Evolutionary conservation across 2,329 filamentous ascomycete genomes (phyloP).

Genomic region (Aspergillus sp.): DNA sequence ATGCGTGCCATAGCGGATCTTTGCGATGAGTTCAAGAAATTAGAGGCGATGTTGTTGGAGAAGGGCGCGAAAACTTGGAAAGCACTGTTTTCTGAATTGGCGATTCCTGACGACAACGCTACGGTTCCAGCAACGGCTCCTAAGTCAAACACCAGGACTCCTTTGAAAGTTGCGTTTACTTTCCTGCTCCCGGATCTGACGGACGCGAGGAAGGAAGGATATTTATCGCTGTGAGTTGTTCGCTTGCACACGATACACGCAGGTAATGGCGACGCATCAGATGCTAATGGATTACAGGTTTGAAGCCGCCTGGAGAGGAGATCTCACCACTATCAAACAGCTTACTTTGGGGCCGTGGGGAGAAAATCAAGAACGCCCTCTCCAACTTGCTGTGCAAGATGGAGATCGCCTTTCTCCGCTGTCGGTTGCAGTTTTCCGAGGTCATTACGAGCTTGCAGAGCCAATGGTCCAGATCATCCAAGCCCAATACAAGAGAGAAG

Average conservation of each 20-base stretch:
- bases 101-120: background rate
- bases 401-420: conserved; percentile 58
- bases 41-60: conserved; percentile 56
- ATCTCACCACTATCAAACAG: conserved; percentile 58
- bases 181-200: conserved; percentile 55
- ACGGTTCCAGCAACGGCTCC: background rate
- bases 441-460: conserved; percentile 63
- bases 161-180: conserved; percentile 51
- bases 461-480: conserved; percentile 68
- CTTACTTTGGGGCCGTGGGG: conserved; percentile 37
- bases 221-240: conserved; percentile 58
- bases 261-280: conserved; percentile 42
- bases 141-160: conserved; percentile 13
- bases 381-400: conserved; percentile 64
- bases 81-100: conserved; percentile 59
- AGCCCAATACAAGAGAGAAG: conserved; percentile 63
- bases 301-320: conserved; percentile 71
- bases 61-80: conserved; percentile 66
- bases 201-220: conserved; percentile 56
- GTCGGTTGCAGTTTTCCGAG: conserved; percentile 64
- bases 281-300: conserved; percentile 39
- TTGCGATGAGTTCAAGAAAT: conserved; percentile 52
- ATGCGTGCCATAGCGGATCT: conserved; percentile 53
- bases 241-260: no score
- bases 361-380: conserved; percentile 53